Conservation (phyloP, 2,329 filamentous ascomycete species). For the Verruconis gallopava region DNA sequence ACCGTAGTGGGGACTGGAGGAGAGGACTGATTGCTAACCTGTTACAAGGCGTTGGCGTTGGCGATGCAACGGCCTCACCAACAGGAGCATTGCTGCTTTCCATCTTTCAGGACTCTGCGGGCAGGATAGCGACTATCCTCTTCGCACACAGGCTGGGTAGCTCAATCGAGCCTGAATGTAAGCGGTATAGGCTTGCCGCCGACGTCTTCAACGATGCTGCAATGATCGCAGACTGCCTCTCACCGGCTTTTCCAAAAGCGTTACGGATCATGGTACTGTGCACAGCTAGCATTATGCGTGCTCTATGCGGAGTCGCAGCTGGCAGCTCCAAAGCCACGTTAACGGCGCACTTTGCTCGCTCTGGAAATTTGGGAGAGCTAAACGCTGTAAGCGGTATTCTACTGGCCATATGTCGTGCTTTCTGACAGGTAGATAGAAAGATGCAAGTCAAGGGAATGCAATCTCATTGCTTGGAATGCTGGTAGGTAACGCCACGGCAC, state of each 20-base stretch:
- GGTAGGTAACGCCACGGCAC: constrained; percentile 25
- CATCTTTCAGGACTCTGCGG: constrained; percentile 69
- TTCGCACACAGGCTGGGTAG: constrained; percentile 76
- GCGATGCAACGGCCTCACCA: constrained; percentile 64
- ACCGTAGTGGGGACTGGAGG: constrained; percentile 1
- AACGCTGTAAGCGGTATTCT: constrained; percentile 49
- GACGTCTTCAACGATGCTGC: constrained; percentile 81
- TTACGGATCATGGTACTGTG: constrained; percentile 45
- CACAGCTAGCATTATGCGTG: constrained; percentile 46
- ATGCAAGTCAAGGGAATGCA: constrained; percentile 89
- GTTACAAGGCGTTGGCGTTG: constrained; percentile 58
- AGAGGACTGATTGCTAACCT: background rate
- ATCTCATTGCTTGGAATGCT: constrained; percentile 83
- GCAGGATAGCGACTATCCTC: constrained; percentile 69
- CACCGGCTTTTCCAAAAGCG: constrained; percentile 54
- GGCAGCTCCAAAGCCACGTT: constrained; percentile 83
- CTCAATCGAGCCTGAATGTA: constrained; percentile 79
- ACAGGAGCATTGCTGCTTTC: constrained; percentile 72
- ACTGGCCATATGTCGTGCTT: constrained; percentile 14
- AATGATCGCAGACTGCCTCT: constrained; percentile 74
- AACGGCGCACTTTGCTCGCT: constrained; percentile 79
- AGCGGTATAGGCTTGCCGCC: constrained; percentile 74
- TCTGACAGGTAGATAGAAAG: constrained; percentile 41
- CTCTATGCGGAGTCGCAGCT: constrained; percentile 78
- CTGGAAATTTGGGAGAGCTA: constrained; percentile 79